These are phyloP conservation scores for Paramarasmius palmivorus DNA, from an alignment of 1,284 basidiomycete species.

Conservation along the genomic window DNA sequence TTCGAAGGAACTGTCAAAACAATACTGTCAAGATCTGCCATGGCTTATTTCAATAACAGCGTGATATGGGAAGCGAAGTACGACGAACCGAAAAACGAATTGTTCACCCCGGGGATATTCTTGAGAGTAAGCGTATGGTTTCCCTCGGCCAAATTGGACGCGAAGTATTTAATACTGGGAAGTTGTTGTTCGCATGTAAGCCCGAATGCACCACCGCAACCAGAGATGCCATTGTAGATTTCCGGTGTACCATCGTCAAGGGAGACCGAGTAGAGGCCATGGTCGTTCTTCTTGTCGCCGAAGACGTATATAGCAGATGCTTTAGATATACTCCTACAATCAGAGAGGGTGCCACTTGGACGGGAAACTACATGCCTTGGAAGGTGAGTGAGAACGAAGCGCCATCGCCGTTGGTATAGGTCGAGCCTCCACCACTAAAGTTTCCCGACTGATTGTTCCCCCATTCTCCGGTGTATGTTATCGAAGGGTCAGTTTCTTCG, in stretches of 20 bases:
- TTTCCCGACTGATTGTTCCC: conserved; percentile 36
- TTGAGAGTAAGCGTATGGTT: conserved; percentile 34
- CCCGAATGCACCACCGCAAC: conserved; percentile 42
- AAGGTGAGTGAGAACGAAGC: conserved; percentile 38
- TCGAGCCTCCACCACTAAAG: conserved; percentile 43
- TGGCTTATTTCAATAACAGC: not conserved
- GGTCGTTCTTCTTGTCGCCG: conserved; percentile 47
- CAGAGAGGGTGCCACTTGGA: not conserved
- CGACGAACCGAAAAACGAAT: conserved; percentile 42
- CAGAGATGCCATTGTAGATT: conserved; percentile 36
- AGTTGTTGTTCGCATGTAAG: conserved; percentile 42
- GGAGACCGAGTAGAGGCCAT: conserved; percentile 36
- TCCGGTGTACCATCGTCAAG: conserved; percentile 32
- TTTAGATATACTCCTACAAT: conserved; percentile 13
- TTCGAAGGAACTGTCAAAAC: conserved; percentile 39
- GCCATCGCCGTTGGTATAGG: conserved; percentile 38
- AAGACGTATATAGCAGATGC: conserved; percentile 43
- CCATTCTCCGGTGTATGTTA: conserved; percentile 39
- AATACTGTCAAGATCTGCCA: conserved; percentile 42
- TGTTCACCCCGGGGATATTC: conserved; percentile 37
- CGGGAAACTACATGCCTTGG: conserved; percentile 28
- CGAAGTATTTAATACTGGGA: conserved; percentile 39
- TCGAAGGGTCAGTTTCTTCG: conserved; percentile 34
- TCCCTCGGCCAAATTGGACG: conserved; percentile 36
- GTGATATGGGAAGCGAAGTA: not conserved